Evolutionary conservation across 208 protist species (phyloP), one percentile per base, ranked within the genome.

Genomic region (Leishmania mexicana): DNA sequence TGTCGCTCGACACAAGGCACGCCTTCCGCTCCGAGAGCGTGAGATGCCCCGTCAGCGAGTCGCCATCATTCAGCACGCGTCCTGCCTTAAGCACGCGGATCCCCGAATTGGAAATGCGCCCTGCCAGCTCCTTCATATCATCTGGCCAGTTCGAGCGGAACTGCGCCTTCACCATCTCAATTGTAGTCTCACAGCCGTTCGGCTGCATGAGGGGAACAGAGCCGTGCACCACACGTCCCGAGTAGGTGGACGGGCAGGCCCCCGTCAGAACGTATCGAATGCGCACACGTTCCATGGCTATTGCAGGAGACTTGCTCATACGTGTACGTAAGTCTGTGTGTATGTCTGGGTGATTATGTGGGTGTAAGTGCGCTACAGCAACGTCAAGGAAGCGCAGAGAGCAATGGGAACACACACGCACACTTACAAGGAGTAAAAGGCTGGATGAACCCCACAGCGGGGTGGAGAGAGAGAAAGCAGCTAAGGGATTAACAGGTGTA

Each of bases 221-320:
- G 72, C 91, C 58, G 74, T 92, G 85, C 58, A 96, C 81, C n/a
- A 93, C 90, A 35, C 85, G 70, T 4, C 93, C 93, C 47, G 89
- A 93, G 81, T 94, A 96, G 49, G 79, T 75, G 0, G 80, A 64
- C 75, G 88, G 80, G 77, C 92, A 96, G 8, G 91, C 89, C 1
- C 92, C 93, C 21, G 87, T 96, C 64, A 96, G 74, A 21, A 96
- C 84, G 83, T 94, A 92, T n/a, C 89, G 89, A 38, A 95, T 81
- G 67, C 85, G 85, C 60, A 94, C 79, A 54, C 78, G 78, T 3
- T 85, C 81, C 87, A 87, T 90, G 15, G 5, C 71, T 7, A 51
- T 13, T 6, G 31, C 31, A 2, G 72, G 31, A 15, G 28, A 62
- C 49, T 60, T 24, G 0, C 28, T 49, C 65, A 51, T 73, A 64